Base-by-base conservation (phyloP, 768 basidiomycete species). In the Trametes elegans region DNA sequence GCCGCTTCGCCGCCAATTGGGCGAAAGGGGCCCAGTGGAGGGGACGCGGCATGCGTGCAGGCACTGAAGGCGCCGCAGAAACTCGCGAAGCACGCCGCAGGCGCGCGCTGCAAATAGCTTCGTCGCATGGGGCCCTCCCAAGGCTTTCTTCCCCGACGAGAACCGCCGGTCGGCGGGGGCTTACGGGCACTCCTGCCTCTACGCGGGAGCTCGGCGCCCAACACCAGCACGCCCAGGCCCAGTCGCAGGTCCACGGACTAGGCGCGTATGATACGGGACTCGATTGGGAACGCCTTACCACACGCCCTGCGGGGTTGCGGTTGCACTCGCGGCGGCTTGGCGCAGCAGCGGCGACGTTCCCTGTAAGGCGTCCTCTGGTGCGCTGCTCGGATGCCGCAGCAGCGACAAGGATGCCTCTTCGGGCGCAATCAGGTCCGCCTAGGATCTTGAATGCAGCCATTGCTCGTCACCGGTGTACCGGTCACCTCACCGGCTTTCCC, bases 1-100 rank as follows among this genome's bases (percentile, higher is more conserved):
- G 55, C 55, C 55, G 55, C 50, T 57, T 50, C 49, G 48, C 43
- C 49, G 43, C 54, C 43, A 49, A 48, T 28, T 53, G 42, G 42
- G 51, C 27, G 7, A 32, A 29, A 31, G 24, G 23, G 51, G 10
- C 11, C 24, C 34, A 10, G 16, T 26, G 28, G 14, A 27, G 26
- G 38, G 21, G 36, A 31, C n/a, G 21, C 31, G 14, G 31, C 55
- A 50, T 36, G 55, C 55, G 55, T 10, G 46, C 42, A 57, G 55
- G 55, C 49, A 57, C 55, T 27, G 42, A n/a, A 24, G 38, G 32
- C 53, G 53, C 53, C 40, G 29, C 10, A 26, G 24, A 40, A 48
- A 41, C 28, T 5, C 9, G 36, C 42, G 55, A 57, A 57, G 48
- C 27, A 10, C 35, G 16, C 5, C 23, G 18, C 19, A 39, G 41